Base-by-base conservation (phyloP, 257 asterid species). In the Nicotiana otophora region DNA sequence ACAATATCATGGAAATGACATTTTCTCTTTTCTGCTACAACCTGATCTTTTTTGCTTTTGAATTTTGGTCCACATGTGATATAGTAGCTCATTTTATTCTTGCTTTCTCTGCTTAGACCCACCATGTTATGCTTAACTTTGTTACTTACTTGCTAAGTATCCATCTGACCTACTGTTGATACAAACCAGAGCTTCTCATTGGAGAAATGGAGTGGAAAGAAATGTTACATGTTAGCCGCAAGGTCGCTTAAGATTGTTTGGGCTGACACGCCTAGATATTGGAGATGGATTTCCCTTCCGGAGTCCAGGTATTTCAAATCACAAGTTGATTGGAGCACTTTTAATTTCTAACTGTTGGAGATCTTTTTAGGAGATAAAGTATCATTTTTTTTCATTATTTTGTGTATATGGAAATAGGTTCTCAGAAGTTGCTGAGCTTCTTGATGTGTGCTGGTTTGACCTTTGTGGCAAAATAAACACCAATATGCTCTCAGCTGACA, bases 191-290 rank as follows among this genome's bases (percentile, higher is more conserved):
- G 96, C 82, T 92, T 95, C 82, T 85, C 89, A 55, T 46, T 95
- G 89, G 97, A 91, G 85, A 95, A 92, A 86, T 48, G 76, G 87
- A 88, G 84, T 7, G 97, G 98, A 46, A 93, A 91, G 88, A 95
- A 90, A 89, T 89, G 93, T 84, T 93, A 62, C 84, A 91, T 91
- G 95, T 82, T 93, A 83, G 85, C 91, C 42, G 95, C 98, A 81
- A 91, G 92, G 86, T 93, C 92, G 6, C 89, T 95, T 23, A 8
- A 3, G 3, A 93, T 92, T 58, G 88, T 84, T n/a, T 92, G 94
- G 97, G 84, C 89, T 7, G 94, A 90, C 74, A 86, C 94, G 10
- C 92, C 92, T 30, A 62, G 68, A 34, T 89, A 92, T 75, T 95
- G 98, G 99, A 75, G 64, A 61, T 93, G 94, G 95, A 72, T 82